Percentiles rank a stretch among this genome's conserved stretches.
Conservation (phyloP, 257 asterid genomes). For the Salvia miltiorrhiza region DNA sequence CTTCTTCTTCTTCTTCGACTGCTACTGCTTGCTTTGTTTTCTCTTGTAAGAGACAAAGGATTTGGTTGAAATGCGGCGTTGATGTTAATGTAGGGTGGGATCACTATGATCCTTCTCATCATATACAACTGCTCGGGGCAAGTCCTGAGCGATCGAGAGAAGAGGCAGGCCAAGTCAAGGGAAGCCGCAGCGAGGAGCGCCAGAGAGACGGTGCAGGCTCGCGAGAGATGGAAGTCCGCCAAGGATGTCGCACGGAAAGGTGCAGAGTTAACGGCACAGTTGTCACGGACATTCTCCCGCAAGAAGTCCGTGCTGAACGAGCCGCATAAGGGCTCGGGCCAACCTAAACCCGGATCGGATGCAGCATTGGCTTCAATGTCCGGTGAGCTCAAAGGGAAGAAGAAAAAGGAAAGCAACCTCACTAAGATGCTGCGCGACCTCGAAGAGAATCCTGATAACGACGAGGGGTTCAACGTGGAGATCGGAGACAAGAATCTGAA, state of each 20-base stretch:
- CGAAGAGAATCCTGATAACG: conserved; percentile 79
- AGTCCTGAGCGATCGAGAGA: conserved; percentile 79
- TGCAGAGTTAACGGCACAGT: conserved; percentile 57
- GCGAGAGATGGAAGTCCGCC: conserved; percentile 89
- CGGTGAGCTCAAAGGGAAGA: conserved; percentile 47
- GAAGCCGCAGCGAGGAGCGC: conserved; percentile 94
- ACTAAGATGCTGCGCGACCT: conserved; percentile 89
- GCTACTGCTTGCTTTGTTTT: background rate
- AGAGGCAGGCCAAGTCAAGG: conserved; percentile 79
- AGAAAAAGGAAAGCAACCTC: conserved; percentile 56
- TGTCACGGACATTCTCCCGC: conserved; percentile 86
- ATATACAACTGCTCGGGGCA: conserved; percentile 96
- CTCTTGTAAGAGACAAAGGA: background rate
- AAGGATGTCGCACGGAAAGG: conserved; percentile 67
- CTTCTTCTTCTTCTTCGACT: conserved; percentile 8
- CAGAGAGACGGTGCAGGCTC: conserved; percentile 82
- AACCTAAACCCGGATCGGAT: conserved; percentile 66
- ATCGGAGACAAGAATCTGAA: conserved; percentile 86
- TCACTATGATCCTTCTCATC: conserved; percentile 71
- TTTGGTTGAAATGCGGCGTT: background rate
- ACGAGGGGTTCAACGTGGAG: conserved; percentile 77
- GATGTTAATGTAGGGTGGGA: conserved; percentile 52
- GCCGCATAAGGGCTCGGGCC: conserved; percentile 38
- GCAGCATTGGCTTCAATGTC: conserved; percentile 69
- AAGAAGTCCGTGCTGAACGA: conserved; percentile 52